Evolutionary conservation across 306 rosid species (phyloP), one percentile per base, ranked within the genome.

Genomic region (Lotus japonicus): DNA sequence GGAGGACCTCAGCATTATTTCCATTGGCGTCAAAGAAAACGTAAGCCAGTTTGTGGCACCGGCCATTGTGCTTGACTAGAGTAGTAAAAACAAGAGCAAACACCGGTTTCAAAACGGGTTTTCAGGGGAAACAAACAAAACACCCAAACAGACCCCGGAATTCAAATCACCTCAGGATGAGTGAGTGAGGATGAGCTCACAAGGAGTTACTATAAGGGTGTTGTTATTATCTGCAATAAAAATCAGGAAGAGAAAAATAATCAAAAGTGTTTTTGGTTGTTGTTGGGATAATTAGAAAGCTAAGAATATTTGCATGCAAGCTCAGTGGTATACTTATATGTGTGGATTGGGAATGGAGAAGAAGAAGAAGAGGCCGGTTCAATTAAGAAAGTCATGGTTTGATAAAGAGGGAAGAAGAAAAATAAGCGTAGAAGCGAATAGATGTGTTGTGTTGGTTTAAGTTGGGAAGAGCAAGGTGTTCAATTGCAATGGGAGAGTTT

Each of bases 21-120:
- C 95, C 74, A 87, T 70, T 31, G 95, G 91, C 53, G 94, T 80
- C 64, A 88, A 35, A 7, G 91, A 88, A 82, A 91, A 91, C 16
- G 97, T 82, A 12, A 88, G 79, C 95, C 96, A 91, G 51, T 88
- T 88, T 12, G 85, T 84, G 48, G 85, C 77, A 7, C 84, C 88
- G 72, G 91, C 94, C 97, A 88, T 87, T 36, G 58, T 31, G 1
- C 36, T 31, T 26, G 33, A 26, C 33, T 5, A 26, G 5, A 26
- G 5, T 26, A 5, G 36, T 26, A 1, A 26, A 26, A 26, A 26
- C 31, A 26, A 26, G 31, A 26, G 4, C 31, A 26, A 3, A 4
- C 31, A 21, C 23, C 23, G 23, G 23, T 26, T 26, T 52, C 26
- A 41, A 64, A 50, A 18, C 62, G 54, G 43, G 68, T 31, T 67